Evolutionary conservation across 176 grass and related monocot species (phyloP), one percentile per base, ranked within the genome.

Genomic region (Hyparrhenia diplandra): DNA sequence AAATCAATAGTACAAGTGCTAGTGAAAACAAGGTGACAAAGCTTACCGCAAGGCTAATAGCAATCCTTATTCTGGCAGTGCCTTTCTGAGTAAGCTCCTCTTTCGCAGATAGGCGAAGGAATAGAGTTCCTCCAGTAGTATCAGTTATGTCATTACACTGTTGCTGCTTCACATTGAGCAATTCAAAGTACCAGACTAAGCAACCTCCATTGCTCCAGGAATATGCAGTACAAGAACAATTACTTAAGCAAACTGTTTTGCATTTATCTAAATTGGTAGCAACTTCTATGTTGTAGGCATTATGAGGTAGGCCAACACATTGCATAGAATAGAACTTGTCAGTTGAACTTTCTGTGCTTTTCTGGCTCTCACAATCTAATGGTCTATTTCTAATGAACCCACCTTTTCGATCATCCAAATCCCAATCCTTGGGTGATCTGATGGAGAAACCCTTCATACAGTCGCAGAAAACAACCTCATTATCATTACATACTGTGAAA

Each of bases 221-320:
- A 78, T 90, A 93, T 55, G 87, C 91, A 57, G 73, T 80, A 12
- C 85, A 93, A 79, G 85, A 90, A 43, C 91, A 93, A 27, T 76
- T 88, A 20, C 60, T 85, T 34, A 87, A 30, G 68, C 82, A 93
- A 31, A 49, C 54, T 65, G 31, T n/a, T 49, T 43, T 69, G 60
- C 91, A 93, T 39, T 80, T 71, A 34, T 80, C 79, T 45, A 52
- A 75, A 80, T 24, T 88, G 11, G 42, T 75, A 65, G 35, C 83
- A 75, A 24, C 71, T 30, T 67, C 67, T 64, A 71, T 67, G 29
- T 1, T 83, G 31, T 73, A 18, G 73, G 71, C 49, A 64, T 90
- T 76, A 14, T 63, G 43, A 23, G 91, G 87, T 61, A 90, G 78
- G 39, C 46, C 57, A 52, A 83, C 60, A 59, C 80, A 78, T 30